Base-by-base conservation (phyloP, 495 filamentous ascomycete species). In the Trichoderma virens region DNA sequence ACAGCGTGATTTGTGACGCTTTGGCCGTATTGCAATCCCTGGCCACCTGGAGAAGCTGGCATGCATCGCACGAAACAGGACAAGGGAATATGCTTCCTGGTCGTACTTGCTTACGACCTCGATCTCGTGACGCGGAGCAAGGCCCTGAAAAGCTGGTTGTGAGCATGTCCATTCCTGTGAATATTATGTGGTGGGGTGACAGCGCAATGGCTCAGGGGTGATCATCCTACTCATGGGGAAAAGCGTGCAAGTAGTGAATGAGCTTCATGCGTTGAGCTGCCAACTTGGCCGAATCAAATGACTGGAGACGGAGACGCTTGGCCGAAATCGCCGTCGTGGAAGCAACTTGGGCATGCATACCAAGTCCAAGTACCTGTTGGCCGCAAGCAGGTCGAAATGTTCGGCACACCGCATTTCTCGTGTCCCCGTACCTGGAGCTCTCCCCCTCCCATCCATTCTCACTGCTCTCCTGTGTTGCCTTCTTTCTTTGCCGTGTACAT, bases 381-480 rank as follows among this genome's bases (percentile, higher is more conserved):
- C 25, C 25, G 51, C 51, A 56, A 56, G 51, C 51, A 56, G 51
- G 51, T 16, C 51, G 51, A 16, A 20, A 28, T 9, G 25, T 56
- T 30, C 34, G 8, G 51, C 51, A 56, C 51, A 56, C 51, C 51
- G 51, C 51, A 56, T 30, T 30, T 56, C 51, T 30, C 9, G 51
- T 56, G 51, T 56, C n/a, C n/a, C n/a, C n/a, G n/a, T n/a, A n/a
- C n/a, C n/a, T n/a, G n/a, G n/a, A n/a, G n/a, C n/a, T n/a, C 23
- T 30, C 51, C 6, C 20, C 51, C 25, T 16, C 51, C 27, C 13
- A 56, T 27, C 11, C 51, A 18, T 56, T 30, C 16, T 56, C 20
- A 9, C 51, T 2, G 11, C 25, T n/a, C 23, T 30, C 27, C 51
- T 8, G 13, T 28, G 6, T 11, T 7, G 9, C 25, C 25, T 0